Evolutionary conservation across 2,329 filamentous ascomycete species (phyloP).

Genomic region (Colletotrichum sp.): DNA sequence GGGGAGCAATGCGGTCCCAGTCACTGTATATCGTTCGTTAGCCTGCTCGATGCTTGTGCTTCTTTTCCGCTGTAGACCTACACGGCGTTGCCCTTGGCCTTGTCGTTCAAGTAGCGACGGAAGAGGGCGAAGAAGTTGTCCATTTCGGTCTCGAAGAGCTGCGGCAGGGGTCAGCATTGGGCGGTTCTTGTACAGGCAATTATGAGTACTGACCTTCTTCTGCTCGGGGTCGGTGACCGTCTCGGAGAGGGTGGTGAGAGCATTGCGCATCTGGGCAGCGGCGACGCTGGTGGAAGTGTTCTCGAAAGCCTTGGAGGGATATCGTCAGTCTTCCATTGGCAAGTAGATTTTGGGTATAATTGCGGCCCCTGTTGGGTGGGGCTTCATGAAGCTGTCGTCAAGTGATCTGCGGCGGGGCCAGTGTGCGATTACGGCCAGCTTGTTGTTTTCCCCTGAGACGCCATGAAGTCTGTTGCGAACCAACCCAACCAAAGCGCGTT

Average conservation of each 20-base stretch:
- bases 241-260: conserved; percentile 90
- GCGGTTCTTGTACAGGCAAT: neutral
- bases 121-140: conserved; percentile 99
- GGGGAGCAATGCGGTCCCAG: conserved; percentile 96
- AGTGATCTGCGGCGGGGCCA: neutral
- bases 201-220: conserved; percentile 72
- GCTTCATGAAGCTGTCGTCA: neutral
- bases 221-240: conserved; percentile 81
- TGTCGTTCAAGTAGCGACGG: conserved; percentile 97
- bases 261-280: conserved; percentile 98
- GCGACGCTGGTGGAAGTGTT: conserved; percentile 99
- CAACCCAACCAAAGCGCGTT: neutral
- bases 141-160: conserved; percentile 99
- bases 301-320: conserved; percentile 82
- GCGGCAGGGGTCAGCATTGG: conserved; percentile 22
- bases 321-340: conserved; percentile 34
- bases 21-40: conserved; percentile 61
- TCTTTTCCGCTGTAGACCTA: conserved; percentile 44
- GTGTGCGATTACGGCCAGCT: neutral
- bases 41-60: neutral
- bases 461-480: neutral
- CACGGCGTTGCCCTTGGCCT: conserved; percentile 95
- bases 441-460: neutral
- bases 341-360: neutral
- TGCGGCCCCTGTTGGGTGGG: neutral